These are phyloP conservation scores for Backusella psychrophila DNA, from an alignment of 192 early-diverging fungal species.

Conservation along the genomic window DNA sequence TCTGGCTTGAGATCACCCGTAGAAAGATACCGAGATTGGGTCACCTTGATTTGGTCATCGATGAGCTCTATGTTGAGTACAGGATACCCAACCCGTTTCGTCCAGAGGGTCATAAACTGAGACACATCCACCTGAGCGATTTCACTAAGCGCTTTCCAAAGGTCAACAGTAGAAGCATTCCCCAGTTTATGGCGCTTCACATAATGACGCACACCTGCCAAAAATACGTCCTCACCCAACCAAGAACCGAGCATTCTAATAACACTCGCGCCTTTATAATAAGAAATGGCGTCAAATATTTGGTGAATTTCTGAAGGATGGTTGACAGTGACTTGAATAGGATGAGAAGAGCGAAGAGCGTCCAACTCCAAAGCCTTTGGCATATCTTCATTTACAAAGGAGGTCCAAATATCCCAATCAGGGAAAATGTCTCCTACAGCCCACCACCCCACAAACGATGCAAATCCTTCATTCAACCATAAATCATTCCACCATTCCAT, in stretches of 20 bases:
- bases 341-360: constrained; percentile 83
- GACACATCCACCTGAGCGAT: constrained; percentile 82
- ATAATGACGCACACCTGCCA: constrained; percentile 70
- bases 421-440: constrained; percentile 91
- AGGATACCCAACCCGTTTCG: constrained; percentile 82
- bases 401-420: constrained; percentile 92
- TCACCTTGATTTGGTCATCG: constrained; percentile 54
- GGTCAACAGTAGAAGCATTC: constrained; percentile 85
- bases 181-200: constrained; percentile 79
- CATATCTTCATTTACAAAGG: constrained; percentile 79
- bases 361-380: constrained; percentile 77
- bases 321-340: constrained; percentile 86
- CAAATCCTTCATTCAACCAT: constrained; percentile 98
- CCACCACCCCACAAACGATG: constrained; percentile 91
- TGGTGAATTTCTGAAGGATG: constrained; percentile 86
- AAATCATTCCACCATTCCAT: constrained; percentile 92
- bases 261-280: constrained; percentile 89
- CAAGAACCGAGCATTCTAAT: constrained; percentile 90
- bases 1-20: constrained; percentile 72
- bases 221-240: constrained; percentile 67
- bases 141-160: constrained; percentile 82
- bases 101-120: constrained; percentile 92
- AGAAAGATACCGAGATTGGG: constrained; percentile 84
- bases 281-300: constrained; percentile 94
- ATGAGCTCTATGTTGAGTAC: constrained; percentile 69